Evolutionary conservation across 257 asterid species (phyloP).

Genomic region (Scutellaria baicalensis): DNA sequence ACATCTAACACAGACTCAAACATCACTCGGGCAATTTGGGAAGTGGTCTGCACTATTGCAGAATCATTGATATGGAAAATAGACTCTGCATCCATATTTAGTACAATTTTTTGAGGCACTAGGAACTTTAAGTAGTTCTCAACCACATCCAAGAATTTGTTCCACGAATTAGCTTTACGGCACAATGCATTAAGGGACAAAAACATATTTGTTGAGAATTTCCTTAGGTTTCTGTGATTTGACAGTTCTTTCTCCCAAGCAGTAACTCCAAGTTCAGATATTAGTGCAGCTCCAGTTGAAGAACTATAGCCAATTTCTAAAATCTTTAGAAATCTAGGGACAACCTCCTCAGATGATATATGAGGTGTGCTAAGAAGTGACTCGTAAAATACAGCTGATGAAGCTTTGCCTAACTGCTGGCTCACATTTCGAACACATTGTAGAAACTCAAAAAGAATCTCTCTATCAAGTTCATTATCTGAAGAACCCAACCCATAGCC

Average conservation of each 20-base stretch:
- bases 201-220: conserved; percentile 65
- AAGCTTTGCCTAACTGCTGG: conserved; percentile 85
- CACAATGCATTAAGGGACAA: conserved; percentile 63
- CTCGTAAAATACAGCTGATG: conserved; percentile 77
- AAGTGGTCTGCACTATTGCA: conserved; percentile 69
- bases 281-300: conserved; percentile 42
- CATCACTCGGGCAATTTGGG: conserved; percentile 87
- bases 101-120: conserved; percentile 69
- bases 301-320: conserved; percentile 71
- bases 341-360: conserved; percentile 70
- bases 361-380: conserved; percentile 49
- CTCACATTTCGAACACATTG: conserved; percentile 62
- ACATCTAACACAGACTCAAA: conserved; percentile 78
- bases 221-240: conserved; percentile 73
- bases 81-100: conserved; percentile 36
- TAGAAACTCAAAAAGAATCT: conserved; percentile 57
- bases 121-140: conserved; percentile 64
- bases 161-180: conserved; percentile 71
- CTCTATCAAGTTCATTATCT: conserved; percentile 42
- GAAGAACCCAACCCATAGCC: conserved; percentile 33
- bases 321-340: conserved; percentile 59
- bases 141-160: conserved; percentile 64
- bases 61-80: conserved; percentile 37
- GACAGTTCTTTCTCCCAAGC: conserved; percentile 73
- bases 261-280: conserved; percentile 70